phyloP scores from a whole-genome alignment of 306 rosid species.

The Castanopsis chinensis region DNA sequence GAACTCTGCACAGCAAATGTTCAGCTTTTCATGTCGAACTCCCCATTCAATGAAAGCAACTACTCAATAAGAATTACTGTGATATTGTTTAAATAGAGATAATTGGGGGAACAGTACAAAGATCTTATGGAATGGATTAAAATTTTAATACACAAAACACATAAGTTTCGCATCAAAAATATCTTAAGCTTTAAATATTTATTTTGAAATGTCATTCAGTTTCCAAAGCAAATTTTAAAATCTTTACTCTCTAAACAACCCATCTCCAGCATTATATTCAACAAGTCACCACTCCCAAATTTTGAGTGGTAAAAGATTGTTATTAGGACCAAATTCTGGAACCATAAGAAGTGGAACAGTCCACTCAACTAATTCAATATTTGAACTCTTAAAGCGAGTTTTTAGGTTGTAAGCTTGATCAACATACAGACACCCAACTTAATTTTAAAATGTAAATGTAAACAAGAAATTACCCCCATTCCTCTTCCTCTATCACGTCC shows the following conservation, averaged over 20 bases:
- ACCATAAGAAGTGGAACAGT: background rate
- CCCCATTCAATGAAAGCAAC: slow-evolving; percentile 1
- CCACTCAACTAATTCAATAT: background rate
- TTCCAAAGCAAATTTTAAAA: background rate
- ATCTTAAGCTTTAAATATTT: background rate
- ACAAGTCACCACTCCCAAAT: background rate
- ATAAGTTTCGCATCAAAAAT: background rate
- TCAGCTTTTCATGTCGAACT: slow-evolving; percentile 8
- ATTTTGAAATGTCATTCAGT: background rate
- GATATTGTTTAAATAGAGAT: background rate
- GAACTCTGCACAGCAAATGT: slow-evolving; percentile 50
- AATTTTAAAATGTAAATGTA: slow-evolving; percentile 8
- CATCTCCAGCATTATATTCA: background rate
- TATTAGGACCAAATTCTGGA: background rate
- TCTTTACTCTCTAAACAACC: background rate
- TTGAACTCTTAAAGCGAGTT: background rate
- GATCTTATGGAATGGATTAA: background rate
- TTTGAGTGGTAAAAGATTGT: background rate
- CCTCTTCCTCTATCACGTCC: slow-evolving; percentile 84
- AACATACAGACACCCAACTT: background rate
- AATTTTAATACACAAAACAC: background rate
- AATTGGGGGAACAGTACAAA: background rate
- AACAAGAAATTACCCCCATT: slow-evolving; percentile 54
- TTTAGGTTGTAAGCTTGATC: background rate
- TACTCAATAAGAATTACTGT: background rate